Evolutionary conservation across 192 early-diverging fungal genomes (phyloP), one percentile per base, ranked within the genome.

Genomic region (Backusella circina): DNA sequence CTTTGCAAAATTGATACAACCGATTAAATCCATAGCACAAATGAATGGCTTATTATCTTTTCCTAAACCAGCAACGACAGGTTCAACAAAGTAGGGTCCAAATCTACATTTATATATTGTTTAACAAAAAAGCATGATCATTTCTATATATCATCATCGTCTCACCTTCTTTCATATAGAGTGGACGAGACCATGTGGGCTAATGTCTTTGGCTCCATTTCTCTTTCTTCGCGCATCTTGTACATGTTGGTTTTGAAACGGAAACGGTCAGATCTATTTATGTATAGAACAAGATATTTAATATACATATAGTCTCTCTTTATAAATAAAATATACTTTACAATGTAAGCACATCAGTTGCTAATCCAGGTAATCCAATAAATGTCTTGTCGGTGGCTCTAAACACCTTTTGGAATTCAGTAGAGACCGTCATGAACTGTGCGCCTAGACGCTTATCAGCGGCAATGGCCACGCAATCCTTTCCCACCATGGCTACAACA

Each of bases 381-480:
- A 90, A 97, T 65, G 89, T 84, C 82, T 93, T 92, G 79, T 96
- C 95, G 32, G 91, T 94, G 67, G 93, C 89, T 32, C 87, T 85
- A 75, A 96, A 99, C 67, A 98, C 89, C 87, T 99, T 99, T 85
- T 94, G 88, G 83, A 99, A 99, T 66, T 98, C 90, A 47, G 91
- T 98, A 65, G 92, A 90, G n/a, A 99, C 89, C 15, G 96, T 98
- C 89, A 97, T 88, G 73, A 91, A 91, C 76, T 97, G 95, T 64
- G 93, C 87, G 65, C 98, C 98, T 64, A 99, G 90, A 67, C 97
- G 91, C 67, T 94, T 93, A 84, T 99, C 98, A 21, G 95, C 88
- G 0, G 95, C 98, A 78, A 99, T 98, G 36, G 97, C 98, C 12
- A 99, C 96, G 81, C 98, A 99, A 85, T 95, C 90, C 86, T 99